Base-by-base conservation (phyloP, 441 rosid species). In the Sinapis alba region DNA sequence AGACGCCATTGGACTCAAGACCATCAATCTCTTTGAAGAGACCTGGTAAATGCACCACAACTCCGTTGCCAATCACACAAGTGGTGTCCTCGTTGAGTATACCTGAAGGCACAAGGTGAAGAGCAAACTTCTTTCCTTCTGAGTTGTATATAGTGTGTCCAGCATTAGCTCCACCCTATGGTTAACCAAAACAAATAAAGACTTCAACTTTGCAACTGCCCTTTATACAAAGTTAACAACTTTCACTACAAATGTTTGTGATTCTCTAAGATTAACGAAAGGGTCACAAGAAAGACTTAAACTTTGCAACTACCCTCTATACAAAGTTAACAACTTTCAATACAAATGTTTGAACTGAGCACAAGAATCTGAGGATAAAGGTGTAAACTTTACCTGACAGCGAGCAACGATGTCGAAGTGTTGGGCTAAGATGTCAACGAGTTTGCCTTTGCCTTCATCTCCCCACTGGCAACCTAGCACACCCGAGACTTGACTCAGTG, bases 101-200 rank as follows among this genome's bases (percentile, higher is more conserved):
- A 19, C 98, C 99, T 0, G 99, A 95, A 9, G 99, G 98, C 75
- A 95, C 98, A 83, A 95, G 96, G 75, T 95, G 99, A 65, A 95
- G 88, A 6, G 97, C 98, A 78, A 95, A 95, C 76, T 93, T 95
- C 87, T 90, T 91, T 16, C 98, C 99, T 73, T 91, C 96, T 1
- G 98, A 57, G 70, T 90, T 95, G 50, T 95, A 95, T 57, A 95
- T 93, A n/a, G 99, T 95, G 75, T 95, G 99, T 8, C 99, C 99
- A 66, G 99, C 99, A 80, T 93, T 95, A 54, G 99, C 96, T 80
- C 99, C 98, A 71, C 99, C 98, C 99, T 95, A 81, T 7, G 1
- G 15, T 11, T 24, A 81, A 69, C 18, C 7, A 43, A 43, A 36
- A 43, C 50, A 43, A 5, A n/a, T 1, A 43, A 43, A 43, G 51